phyloP scores from a whole-genome alignment of 2,329 filamentous ascomycete species.

The Dendrostoma leiphaemia region DNA sequence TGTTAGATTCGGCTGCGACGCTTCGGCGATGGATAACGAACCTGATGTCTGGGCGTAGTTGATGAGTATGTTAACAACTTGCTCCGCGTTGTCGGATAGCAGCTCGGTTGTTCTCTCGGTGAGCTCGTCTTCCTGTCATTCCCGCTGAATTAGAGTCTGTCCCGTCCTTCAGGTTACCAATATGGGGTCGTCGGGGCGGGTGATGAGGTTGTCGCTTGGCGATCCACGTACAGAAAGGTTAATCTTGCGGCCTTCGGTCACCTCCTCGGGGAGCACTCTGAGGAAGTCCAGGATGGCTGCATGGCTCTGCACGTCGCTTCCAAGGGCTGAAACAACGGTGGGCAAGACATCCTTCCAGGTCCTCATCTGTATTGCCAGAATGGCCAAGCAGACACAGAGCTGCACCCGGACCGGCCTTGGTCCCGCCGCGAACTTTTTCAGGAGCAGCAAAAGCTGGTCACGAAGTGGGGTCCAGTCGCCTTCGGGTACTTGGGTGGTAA shows the following conservation, averaged over 20 bases:
- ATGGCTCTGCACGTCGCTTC: slow-evolving; percentile 73
- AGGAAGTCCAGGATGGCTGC: slow-evolving; percentile 93
- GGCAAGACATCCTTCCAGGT: slow-evolving; percentile 91
- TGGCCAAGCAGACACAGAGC: slow-evolving; percentile 90
- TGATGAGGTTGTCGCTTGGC: slow-evolving; percentile 47
- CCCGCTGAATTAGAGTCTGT: slow-evolving; percentile 42
- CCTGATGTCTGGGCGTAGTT: slow-evolving; percentile 91
- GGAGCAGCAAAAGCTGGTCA: slow-evolving; percentile 76
- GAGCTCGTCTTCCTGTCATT: slow-evolving; percentile 90
- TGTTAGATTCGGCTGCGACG: slow-evolving; percentile 22
- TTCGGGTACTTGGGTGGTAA: slow-evolving; percentile 77
- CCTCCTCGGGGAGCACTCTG: slow-evolving; percentile 95
- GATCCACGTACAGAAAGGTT: slow-evolving; percentile 93
- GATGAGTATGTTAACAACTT: slow-evolving; percentile 83
- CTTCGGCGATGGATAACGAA: slow-evolving; percentile 42
- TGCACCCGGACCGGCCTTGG: slow-evolving; percentile 86
- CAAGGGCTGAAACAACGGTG: slow-evolving; percentile 75
- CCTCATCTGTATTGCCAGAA: slow-evolving; percentile 93
- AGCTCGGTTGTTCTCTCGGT: slow-evolving; percentile 81
- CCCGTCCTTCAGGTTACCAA: slow-evolving; percentile 34
- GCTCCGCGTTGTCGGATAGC: slow-evolving; percentile 82
- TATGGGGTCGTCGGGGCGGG: slow-evolving; percentile 28
- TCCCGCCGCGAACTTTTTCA: slow-evolving; percentile 78
- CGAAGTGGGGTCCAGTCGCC: slow-evolving; percentile 74
- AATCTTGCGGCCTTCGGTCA: slow-evolving; percentile 98